These are phyloP conservation scores for Citrullus mucosospermus DNA, from an alignment of 306 rosid species.

Conservation along the genomic window DNA sequence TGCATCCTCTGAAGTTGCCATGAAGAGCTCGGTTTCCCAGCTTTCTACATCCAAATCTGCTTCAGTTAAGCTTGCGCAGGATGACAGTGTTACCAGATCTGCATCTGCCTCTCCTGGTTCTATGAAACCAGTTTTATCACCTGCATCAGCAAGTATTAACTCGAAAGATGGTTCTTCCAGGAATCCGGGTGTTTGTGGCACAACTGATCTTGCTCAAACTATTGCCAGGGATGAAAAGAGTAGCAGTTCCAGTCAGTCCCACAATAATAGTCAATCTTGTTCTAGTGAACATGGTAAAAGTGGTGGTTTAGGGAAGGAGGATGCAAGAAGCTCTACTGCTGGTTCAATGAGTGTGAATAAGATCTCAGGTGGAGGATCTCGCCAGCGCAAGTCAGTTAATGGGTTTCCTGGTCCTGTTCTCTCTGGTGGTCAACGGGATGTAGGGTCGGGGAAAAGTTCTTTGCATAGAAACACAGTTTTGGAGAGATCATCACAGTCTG, in stretches of 20 bases:
- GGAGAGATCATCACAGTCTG: constrained; percentile 36
- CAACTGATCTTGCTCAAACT: constrained; percentile 46
- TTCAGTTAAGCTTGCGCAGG: constrained; percentile 39
- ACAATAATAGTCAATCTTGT: constrained; percentile 77
- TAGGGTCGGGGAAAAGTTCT: constrained; percentile 22
- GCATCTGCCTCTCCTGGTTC: constrained; percentile 53
- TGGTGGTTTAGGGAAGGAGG: constrained; percentile 54
- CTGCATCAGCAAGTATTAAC: constrained; percentile 25
- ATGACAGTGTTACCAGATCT: constrained; percentile 36
- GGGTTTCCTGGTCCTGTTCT: constrained; percentile 45
- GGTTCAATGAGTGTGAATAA: constrained; percentile 46
- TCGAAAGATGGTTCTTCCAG: constrained; percentile 44
- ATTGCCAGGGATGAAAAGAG: constrained; percentile 68
- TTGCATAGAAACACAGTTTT: constrained; percentile 27
- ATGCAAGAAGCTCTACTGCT: constrained; percentile 73
- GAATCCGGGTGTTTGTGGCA: constrained; percentile 25
- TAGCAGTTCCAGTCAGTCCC: constrained; percentile 87
- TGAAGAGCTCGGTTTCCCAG: constrained; percentile 38
- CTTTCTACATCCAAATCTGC: constrained; percentile 36
- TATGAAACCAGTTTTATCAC: constrained; percentile 27
- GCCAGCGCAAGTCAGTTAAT: constrained; percentile 52
- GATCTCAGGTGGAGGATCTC: constrained; percentile 35
- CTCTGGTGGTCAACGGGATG: constrained; percentile 47
- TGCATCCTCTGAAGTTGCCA: constrained; percentile 40
- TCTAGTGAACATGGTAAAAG: constrained; percentile 62